Base-by-base conservation (phyloP, 176 grass and related monocot species). In the Lolium perenne region DNA sequence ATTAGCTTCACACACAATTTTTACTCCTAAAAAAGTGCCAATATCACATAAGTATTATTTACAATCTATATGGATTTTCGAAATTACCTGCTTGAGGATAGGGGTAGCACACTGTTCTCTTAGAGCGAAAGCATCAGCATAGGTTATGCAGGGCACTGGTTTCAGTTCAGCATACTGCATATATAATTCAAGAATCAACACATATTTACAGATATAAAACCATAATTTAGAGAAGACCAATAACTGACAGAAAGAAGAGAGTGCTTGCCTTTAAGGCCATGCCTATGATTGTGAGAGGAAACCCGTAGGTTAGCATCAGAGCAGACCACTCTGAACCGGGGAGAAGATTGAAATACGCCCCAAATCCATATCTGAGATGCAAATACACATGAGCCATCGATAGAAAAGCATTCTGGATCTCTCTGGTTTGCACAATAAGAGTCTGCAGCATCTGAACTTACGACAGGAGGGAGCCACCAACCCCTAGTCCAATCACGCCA, bases 311-410 rank as follows among this genome's bases (percentile, higher is more conserved):
- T 11, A 98, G 90, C 82, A 98, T 92, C 61, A 98, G 58, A 49
- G 97, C 97, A 15, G 97, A 98, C 94, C 97, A 98, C 66, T 96
- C 97, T 0, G 97, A 98, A 29, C 94, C 97, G 16, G 97, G 92
- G n/a, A 98, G 85, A 81, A 98, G 84, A 80, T 75, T 94, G 92
- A 98, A 98, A 88, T 98, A 98, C 71, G 97, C 94, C 55, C 94
- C 92, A 40, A 98, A 98, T 80, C 97, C 97, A 80, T 98, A 98
- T 62, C 97, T 98, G 83, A 57, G 25, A 78, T 40, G 59, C 40
- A 86, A 83, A 77, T 68, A 56, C 71, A 65, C 78, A 68, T 57
- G 53, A 87, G 6, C 21, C 56, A 49, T 22, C 10, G 50, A 87
- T 67, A 60, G 3, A 20, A 88, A 21, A 55, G 4, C 77, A 85